These are phyloP conservation scores for Chlorella vulgaris DNA, from an alignment of 139 green algal genomes.

Conservation along the genomic window DNA sequence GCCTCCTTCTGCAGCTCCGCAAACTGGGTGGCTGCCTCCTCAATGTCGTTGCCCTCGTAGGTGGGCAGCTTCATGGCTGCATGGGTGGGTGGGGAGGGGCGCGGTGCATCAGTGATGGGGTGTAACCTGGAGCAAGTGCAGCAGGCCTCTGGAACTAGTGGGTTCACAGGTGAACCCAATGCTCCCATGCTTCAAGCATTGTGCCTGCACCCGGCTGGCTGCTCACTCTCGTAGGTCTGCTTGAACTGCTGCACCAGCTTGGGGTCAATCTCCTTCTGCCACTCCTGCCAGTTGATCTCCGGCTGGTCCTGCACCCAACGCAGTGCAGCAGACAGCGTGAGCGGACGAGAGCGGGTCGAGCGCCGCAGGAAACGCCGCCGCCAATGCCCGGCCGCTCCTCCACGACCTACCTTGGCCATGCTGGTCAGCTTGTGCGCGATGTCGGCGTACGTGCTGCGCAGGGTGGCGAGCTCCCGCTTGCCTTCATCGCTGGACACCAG, in stretches of 20 bases:
- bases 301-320: neutral
- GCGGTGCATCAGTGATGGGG: neutral
- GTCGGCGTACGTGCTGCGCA: conserved; percentile 47
- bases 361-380: no score
- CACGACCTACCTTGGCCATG: conserved; percentile 11
- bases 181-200: neutral
- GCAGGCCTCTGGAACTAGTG: no score
- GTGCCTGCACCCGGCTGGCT: neutral
- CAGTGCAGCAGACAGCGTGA: neutral
- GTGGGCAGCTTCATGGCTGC: conserved; percentile 49
- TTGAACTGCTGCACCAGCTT: conserved; percentile 46
- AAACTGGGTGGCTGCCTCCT: conserved; percentile 30
- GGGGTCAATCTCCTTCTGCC: conserved; percentile 39
- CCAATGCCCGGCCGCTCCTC: no score
- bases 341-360: neutral
- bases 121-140: neutral
- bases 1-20: conserved; percentile 33
- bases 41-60: conserved; percentile 37
- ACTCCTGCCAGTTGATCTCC: conserved; percentile 37
- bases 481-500: conserved; percentile 49
- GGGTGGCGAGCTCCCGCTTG: conserved; percentile 46
- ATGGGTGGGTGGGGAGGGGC: neutral
- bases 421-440: conserved; percentile 24
- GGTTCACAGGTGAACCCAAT: no score
- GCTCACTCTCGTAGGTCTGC: conserved; percentile 39